phyloP scores from a whole-genome alignment of 2,329 filamentous ascomycete genomes.

The Diaporthe longicolla region DNA sequence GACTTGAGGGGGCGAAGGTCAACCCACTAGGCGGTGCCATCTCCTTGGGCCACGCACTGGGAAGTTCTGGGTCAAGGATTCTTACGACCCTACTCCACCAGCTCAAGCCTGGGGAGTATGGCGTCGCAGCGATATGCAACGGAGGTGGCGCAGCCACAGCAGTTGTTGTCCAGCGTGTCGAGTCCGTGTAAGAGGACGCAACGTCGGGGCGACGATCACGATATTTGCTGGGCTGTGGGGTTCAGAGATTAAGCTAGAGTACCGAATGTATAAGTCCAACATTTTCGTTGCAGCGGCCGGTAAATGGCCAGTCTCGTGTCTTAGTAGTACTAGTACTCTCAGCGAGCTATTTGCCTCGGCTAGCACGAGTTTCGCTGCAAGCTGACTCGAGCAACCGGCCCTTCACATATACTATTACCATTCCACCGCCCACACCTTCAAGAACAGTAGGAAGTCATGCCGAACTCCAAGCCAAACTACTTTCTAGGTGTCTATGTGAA shows the following conservation, averaged over 20 bases:
- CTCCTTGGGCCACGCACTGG: constrained; percentile 90
- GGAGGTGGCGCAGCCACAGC: constrained; percentile 94
- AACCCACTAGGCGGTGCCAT: constrained; percentile 94
- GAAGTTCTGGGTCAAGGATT: constrained; percentile 93
- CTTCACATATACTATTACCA: neutral
- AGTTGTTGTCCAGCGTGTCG: constrained; percentile 88
- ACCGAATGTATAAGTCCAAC: neutral
- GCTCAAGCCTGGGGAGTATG: constrained; percentile 92
- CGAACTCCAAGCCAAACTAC: too few relatives aligned
- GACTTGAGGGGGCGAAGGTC: constrained; percentile 82
- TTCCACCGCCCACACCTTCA: neutral
- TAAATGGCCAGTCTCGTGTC: neutral
- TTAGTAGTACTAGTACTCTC: neutral
- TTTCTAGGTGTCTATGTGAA: too few relatives aligned
- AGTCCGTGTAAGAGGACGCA: constrained; percentile 59
- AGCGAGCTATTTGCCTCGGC: neutral
- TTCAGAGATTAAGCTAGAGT: neutral
- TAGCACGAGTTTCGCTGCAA: neutral
- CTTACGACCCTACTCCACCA: constrained; percentile 92
- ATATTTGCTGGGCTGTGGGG: too few relatives aligned
- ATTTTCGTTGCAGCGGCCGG: neutral
- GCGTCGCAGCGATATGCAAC: constrained; percentile 96
- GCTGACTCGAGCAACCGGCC: neutral
- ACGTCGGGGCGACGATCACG: neutral
- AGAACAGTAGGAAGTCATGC: neutral